Percentiles rank a stretch among this genome's conserved stretches.
These are phyloP conservation scores for Aspergillus mulundensis DNA, from an alignment of 495 filamentous ascomycete species.

Conservation along the genomic window DNA sequence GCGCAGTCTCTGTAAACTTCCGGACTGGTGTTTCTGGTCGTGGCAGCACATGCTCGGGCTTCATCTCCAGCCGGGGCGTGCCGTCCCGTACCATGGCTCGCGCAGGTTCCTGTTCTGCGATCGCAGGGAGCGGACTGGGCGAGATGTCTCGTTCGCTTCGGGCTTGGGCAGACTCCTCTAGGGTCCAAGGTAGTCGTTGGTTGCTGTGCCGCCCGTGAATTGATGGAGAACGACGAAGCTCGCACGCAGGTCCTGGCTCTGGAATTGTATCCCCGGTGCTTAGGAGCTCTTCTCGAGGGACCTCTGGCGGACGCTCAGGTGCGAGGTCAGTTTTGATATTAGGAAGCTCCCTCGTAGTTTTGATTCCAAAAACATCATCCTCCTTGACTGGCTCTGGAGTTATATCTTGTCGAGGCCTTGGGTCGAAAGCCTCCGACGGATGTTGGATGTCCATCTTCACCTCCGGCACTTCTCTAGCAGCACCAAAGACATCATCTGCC, in stretches of 20 bases:
- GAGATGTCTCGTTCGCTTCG: constrained; percentile 23
- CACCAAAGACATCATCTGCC: constrained; percentile 13
- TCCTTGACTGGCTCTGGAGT: neutral
- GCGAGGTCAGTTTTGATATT: neutral
- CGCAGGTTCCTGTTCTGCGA: constrained; percentile 38
- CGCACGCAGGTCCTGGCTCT: constrained; percentile 21
- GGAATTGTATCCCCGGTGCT: neutral
- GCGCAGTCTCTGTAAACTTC: constrained; percentile 50
- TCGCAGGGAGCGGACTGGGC: constrained; percentile 37
- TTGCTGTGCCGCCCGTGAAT: constrained; percentile 35
- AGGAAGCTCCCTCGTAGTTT: constrained; percentile 9
- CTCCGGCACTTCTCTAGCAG: constrained; percentile 5
- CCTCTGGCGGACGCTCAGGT: neutral
- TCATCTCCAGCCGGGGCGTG: constrained; percentile 42
- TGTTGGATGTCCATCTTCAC: neutral
- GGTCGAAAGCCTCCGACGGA: neutral
- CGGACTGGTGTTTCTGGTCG: constrained; percentile 38
- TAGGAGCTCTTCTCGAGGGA: neutral
- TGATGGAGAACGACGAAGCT: constrained; percentile 34
- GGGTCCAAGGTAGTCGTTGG: constrained; percentile 28
- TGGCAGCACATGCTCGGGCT: constrained; percentile 39
- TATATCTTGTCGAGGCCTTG: neutral
- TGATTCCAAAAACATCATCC: neutral
- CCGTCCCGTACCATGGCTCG: constrained; percentile 26
- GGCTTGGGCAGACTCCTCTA: constrained; percentile 29